Base-by-base conservation (phyloP, 75 land plant species). In the Adiantum capillusveneris region DNA sequence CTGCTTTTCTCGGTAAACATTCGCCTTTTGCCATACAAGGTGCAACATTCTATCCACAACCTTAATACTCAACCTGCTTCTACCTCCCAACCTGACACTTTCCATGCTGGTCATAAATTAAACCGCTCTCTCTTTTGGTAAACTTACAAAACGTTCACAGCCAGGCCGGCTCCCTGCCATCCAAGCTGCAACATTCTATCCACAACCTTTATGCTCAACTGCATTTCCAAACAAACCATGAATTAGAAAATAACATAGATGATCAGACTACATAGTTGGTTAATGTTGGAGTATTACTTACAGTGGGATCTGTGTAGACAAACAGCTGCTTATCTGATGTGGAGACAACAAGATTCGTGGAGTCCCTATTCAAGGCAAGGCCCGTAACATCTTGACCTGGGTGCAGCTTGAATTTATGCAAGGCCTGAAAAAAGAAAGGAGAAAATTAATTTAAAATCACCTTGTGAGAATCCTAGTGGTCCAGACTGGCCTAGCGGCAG, bases 131-230 rank as follows among this genome's bases (percentile, higher is more conserved):
- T 41, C 9, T 14, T 9, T 41, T 41, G 12, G 14, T 14, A 41
- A 41, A 9, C 43, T 75, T 62, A 84, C 55, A 60, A 79, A 13
- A 79, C 65, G 30, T 77, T 70, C 31, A 81, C 84, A 46, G 81
- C 72, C 3, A 91, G 81, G 20, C 93, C 93, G 57, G 83, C 89
- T 26, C 98, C 90, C 70, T 89, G 90, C 98, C 98, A 94, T 7
- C 98, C 98, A 65, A 94, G 90, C 31, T 89, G 85, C 42, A 94
- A 85, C 98, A 94, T 94, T 52, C 86, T 94, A 80, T 89, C 96
- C 44, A 94, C 98, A 21, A 94, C 88, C 70, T 81, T 94, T 62
- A 94, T 74, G 67, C 90, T 94, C 81, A 94, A 74, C 98, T 94
- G 91, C 64, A 74, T 49, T 50, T 11, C 51, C 37, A 22, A 44